These are phyloP conservation scores for Cladosporium cucumerinum DNA, from an alignment of 2,329 filamentous ascomycete species.

Conservation along the genomic window DNA sequence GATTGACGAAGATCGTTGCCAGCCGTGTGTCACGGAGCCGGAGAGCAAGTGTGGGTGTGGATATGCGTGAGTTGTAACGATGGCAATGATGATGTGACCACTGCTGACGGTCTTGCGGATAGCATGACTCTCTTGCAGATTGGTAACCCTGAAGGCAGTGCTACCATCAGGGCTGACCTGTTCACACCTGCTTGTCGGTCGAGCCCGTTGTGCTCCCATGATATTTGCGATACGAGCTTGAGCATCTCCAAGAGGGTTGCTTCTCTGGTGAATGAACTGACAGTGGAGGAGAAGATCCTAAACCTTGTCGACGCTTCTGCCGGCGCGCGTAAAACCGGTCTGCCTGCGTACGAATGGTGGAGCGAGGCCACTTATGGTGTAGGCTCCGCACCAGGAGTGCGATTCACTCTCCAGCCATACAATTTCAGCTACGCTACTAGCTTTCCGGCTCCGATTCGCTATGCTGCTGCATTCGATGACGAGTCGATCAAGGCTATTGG, in stretches of 20 bases:
- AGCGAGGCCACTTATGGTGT: constrained; percentile 56
- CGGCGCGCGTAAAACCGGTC: constrained; percentile 51
- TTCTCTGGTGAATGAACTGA: constrained; percentile 8
- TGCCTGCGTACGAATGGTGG: constrained; percentile 58
- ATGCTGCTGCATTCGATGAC: constrained; percentile 61
- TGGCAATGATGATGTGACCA: neutral
- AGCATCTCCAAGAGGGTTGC: constrained; percentile 11
- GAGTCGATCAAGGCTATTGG: constrained; percentile 57
- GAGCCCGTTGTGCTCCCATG: constrained; percentile 11
- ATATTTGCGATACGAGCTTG: neutral
- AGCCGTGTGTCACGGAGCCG: constrained; percentile 12
- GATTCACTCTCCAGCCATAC: constrained; percentile 5
- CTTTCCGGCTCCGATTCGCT: constrained; percentile 60
- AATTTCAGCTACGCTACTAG: constrained; percentile 57
- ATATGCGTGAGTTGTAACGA: constrained; percentile 3
- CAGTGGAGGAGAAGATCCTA: constrained; percentile 24
- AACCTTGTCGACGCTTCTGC: constrained; percentile 46
- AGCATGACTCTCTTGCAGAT: constrained; percentile 15
- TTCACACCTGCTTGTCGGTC: constrained; percentile 14
- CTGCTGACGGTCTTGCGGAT: neutral
- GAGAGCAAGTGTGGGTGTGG: constrained; percentile 6
- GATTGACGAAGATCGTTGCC: constrained; percentile 10
- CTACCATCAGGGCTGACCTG: neutral
- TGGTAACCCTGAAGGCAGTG: constrained; percentile 9
- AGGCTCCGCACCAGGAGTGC: constrained; percentile 10